A percentile compares a stretch with the other conserved stretches of the same genome.
phyloP scores from a whole-genome alignment of 768 basidiomycete species.

The Suillus variegatus region DNA sequence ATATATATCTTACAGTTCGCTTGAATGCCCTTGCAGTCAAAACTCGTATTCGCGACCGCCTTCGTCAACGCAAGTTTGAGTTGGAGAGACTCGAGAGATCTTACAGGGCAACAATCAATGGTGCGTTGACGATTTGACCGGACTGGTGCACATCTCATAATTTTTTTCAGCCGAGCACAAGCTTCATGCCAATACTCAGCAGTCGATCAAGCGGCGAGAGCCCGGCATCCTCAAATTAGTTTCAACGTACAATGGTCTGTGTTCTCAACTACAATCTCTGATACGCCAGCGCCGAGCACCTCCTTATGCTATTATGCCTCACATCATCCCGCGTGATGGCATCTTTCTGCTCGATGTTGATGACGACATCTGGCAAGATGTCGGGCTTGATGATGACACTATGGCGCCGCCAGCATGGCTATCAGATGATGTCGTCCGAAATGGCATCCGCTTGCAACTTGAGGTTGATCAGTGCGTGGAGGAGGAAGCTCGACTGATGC shows the following conservation, averaged over 20 bases:
- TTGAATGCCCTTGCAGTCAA: conserved; percentile 30
- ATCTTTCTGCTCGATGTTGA: conserved; percentile 38
- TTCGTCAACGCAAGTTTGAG: conserved; percentile 31
- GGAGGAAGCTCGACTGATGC: conserved; percentile 21
- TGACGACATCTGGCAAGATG: conserved; percentile 38
- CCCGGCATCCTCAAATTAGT: conserved; percentile 27
- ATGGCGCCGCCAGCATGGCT: conserved; percentile 18
- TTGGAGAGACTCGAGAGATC: conserved; percentile 21
- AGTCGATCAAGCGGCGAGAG: conserved; percentile 26
- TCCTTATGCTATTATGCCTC: conserved; percentile 21
- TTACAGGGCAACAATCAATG: conserved; percentile 3
- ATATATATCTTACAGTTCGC: conserved; percentile 11
- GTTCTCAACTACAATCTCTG: conserved; percentile 20
- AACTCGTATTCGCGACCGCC: conserved; percentile 17
- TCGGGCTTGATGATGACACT: conserved; percentile 28
- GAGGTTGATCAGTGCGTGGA: conserved; percentile 28
- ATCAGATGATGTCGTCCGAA: conserved; percentile 16
- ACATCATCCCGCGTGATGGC: conserved; percentile 19
- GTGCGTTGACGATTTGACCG: neutral
- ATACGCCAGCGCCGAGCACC: conserved; percentile 26
- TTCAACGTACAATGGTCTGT: conserved; percentile 31
- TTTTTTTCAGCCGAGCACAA: conserved; percentile 22
- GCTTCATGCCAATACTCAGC: conserved; percentile 29
- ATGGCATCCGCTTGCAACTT: conserved; percentile 19
- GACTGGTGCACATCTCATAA: neutral